Evolutionary conservation across 495 filamentous ascomycete species (phyloP).

Genomic region (Diplogelasinospora grovesii): DNA sequence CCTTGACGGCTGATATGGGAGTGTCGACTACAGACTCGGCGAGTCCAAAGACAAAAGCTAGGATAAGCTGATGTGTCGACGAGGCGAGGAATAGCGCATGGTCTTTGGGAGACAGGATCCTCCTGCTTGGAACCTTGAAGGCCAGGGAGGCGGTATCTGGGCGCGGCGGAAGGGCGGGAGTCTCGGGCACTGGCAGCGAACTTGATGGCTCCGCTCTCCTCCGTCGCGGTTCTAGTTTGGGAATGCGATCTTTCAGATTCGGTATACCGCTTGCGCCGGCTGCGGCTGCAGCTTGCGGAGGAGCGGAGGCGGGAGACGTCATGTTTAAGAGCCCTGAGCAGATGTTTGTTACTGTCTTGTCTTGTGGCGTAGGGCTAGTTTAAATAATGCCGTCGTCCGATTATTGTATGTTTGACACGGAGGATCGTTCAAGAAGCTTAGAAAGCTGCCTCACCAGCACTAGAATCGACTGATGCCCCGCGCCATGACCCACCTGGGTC

Average conservation of each 20-base stretch:
- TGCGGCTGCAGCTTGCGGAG: slow-evolving; percentile 5
- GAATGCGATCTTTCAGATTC: slow-evolving; percentile 55
- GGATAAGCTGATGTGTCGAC: slow-evolving; percentile 66
- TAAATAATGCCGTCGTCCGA: no score
- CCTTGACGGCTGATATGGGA: slow-evolving; percentile 59
- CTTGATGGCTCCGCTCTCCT: slow-evolving; percentile 47
- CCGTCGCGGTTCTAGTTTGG: slow-evolving; percentile 60
- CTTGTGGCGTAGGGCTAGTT: no score
- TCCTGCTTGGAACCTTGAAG: slow-evolving; percentile 61
- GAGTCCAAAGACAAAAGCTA: slow-evolving; percentile 79
- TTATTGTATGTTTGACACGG: no score
- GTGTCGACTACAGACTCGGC: slow-evolving; percentile 74
- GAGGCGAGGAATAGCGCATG: slow-evolving; percentile 77
- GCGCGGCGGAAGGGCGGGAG: slow-evolving; percentile 63
- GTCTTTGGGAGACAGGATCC: slow-evolving; percentile 74
- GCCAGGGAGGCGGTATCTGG: slow-evolving; percentile 54
- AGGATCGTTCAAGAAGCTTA: no score
- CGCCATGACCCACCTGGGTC: slow-evolving; percentile 1
- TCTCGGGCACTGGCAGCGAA: slow-evolving; percentile 61
- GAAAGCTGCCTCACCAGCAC: no score
- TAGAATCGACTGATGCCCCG: no score
- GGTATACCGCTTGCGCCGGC: slow-evolving; percentile 32
- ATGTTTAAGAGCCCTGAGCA: no score
- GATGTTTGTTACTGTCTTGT: no score
- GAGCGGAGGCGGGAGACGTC: no score